Conservation (phyloP, 2,329 filamentous ascomycete genomes). For the Pleoardoris graminearum region DNA sequence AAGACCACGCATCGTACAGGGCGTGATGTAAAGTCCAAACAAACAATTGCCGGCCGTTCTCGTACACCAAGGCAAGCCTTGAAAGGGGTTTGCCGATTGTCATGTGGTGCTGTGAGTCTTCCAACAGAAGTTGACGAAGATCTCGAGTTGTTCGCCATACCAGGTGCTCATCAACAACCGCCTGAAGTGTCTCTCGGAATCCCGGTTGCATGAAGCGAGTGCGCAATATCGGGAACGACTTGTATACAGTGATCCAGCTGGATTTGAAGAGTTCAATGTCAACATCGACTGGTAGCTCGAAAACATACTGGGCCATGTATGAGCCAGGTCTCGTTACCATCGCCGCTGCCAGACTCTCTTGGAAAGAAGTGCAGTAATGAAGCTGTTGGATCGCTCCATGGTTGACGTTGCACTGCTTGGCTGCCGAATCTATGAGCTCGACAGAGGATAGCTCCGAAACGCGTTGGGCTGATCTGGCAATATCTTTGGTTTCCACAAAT, state of each 20-base stretch:
- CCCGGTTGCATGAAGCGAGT: slow-evolving; percentile 35
- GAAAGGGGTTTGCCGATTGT: not conserved
- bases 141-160: not conserved
- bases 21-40: slow-evolving; percentile 4
- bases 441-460: no score
- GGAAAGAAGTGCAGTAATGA: no score
- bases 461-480: no score
- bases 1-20: slow-evolving; percentile 1
- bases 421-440: no score
- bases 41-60: no score
- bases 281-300: slow-evolving; percentile 18
- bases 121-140: no score
- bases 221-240: slow-evolving; percentile 49
- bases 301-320: slow-evolving; percentile 55
- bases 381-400: no score
- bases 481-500: no score
- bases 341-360: no score
- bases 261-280: slow-evolving; percentile 38
- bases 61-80: no score
- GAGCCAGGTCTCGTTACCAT: no score
- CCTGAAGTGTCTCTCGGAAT: not conserved
- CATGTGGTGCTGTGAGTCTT: not conserved
- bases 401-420: no score
- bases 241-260: slow-evolving; percentile 47
- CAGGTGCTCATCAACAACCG: slow-evolving; percentile 4